These are phyloP conservation scores for Amanita fuliginea DNA, from an alignment of 768 basidiomycete species.

Conservation along the genomic window DNA sequence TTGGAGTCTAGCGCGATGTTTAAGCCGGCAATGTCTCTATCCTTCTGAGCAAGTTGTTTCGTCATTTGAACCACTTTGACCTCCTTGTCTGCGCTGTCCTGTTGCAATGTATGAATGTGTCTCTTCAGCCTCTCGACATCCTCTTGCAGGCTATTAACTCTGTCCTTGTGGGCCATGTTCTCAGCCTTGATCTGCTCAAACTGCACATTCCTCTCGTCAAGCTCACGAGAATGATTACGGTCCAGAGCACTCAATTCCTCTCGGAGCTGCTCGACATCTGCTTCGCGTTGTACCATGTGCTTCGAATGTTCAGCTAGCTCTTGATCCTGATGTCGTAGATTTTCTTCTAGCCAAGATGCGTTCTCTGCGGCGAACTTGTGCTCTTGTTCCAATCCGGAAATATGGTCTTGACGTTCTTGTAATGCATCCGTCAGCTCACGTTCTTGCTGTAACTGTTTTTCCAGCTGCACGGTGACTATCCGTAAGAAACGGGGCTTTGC, in stretches of 20 bases:
- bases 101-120: constrained; percentile 61
- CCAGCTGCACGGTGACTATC: constrained; percentile 32
- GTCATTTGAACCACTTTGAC: constrained; percentile 64
- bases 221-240: constrained; percentile 40
- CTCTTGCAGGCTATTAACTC: constrained; percentile 35
- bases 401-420: constrained; percentile 42
- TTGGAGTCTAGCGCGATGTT: constrained; percentile 91
- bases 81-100: constrained; percentile 79
- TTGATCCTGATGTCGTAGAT: constrained; percentile 43
- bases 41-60: constrained; percentile 54
- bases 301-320: constrained; percentile 39
- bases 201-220: constrained; percentile 36
- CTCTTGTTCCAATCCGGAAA: constrained; percentile 43
- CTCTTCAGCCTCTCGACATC: constrained; percentile 50
- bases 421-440: constrained; percentile 37
- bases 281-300: constrained; percentile 36
- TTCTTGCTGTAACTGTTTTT: constrained; percentile 40
- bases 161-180: constrained; percentile 35
- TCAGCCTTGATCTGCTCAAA: constrained; percentile 47
- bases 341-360: constrained; percentile 43
- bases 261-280: constrained; percentile 40
- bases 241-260: constrained; percentile 44
- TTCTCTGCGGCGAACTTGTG: constrained; percentile 43
- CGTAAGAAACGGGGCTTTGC: not conserved
- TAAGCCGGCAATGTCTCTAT: constrained; percentile 72